Evolutionary conservation across 306 rosid species (phyloP), one percentile per base, ranked within the genome.

Genomic region (Prunus mongolica): DNA sequence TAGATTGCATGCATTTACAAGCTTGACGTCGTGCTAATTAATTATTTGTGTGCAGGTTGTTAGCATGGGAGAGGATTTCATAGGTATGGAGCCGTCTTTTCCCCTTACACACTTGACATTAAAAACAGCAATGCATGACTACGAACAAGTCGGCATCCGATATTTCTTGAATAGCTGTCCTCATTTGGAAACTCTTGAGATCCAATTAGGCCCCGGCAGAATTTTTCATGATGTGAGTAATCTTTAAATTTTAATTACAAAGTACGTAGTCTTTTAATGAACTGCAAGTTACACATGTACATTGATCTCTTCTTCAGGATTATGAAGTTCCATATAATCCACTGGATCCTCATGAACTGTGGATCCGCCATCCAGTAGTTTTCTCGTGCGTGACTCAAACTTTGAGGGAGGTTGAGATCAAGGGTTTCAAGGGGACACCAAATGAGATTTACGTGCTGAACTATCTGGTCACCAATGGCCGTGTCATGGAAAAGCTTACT

Each of bases 81-180:
- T 69, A 20, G 24, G 62, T 0, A 22, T 69, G 12, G 20, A 47
- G 14, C 38, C 54, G 12, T n/a, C 11, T 2, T 1, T 88, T 78
- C 70, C 70, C 4, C 65, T 81, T 5, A 70, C 45, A 14, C 83
- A 89, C 38, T 79, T 91, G 70, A 87, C 16, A 24, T 1, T 91
- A 67, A 87, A 79, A 24, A 77, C 88, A 4, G 56, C 72, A 2
- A 12, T 91, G 79, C 88, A 85, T 44, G 46, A 74, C 0, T 6
- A 65, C 28, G 93, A 88, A 50, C 73, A 76, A 9, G 41, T 3
- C 2, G 93, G 93, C 24, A 77, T 88, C 60, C 47, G 41, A 1
- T 91, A 79, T 65, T 75, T 91, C 27, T 79, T 91, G 6, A 38
- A 50, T 2, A 87, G 89, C 68, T 88, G 83, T 24, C 81, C 88